These are phyloP conservation scores for Camellia japonica DNA, from an alignment of 148 eudicot species.

Conservation along the genomic window DNA sequence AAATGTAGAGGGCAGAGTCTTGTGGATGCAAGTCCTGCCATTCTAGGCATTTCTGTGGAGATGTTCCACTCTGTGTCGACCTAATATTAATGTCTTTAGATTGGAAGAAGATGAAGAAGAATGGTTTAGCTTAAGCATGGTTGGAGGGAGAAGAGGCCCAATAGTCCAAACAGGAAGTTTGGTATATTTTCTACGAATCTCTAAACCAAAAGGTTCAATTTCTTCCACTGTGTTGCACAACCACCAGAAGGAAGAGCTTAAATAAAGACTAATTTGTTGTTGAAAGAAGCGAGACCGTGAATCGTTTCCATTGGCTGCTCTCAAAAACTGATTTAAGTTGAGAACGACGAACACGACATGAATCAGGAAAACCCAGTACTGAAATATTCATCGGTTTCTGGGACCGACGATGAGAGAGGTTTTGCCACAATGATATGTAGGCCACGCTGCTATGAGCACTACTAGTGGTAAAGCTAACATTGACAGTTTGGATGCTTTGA, in stretches of 20 bases:
- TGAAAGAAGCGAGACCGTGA: slow-evolving; percentile 62
- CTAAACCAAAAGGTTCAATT: slow-evolving; percentile 61
- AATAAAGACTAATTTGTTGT: slow-evolving; percentile 34
- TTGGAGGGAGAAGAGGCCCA: slow-evolving; percentile 55
- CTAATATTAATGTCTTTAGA: not conserved
- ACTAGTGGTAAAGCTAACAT: slow-evolving; percentile 58
- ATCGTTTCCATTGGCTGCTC: slow-evolving; percentile 60
- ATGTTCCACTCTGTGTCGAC: slow-evolving; percentile 25
- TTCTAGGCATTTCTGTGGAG: slow-evolving; percentile 33
- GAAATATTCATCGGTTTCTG: slow-evolving; percentile 40
- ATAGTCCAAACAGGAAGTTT: slow-evolving; percentile 61
- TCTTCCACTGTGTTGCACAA: slow-evolving; percentile 65
- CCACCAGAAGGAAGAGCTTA: slow-evolving; percentile 41
- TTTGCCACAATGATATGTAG: slow-evolving; percentile 50
- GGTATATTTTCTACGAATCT: slow-evolving; percentile 32
- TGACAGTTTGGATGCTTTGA: slow-evolving; percentile 29
- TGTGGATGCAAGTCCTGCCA: slow-evolving; percentile 46
- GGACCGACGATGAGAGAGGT: slow-evolving; percentile 52
- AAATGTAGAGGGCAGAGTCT: slow-evolving; percentile 59
- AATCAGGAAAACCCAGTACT: slow-evolving; percentile 63
- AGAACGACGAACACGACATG: slow-evolving; percentile 34
- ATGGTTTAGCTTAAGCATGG: slow-evolving; percentile 8
- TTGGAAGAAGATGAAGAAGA: not conserved
- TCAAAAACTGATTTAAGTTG: slow-evolving; percentile 46
- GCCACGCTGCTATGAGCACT: slow-evolving; percentile 82